These are phyloP conservation scores for Ophiosphaerella herpotricha DNA, from an alignment of 2,329 filamentous ascomycete genomes.

Conservation along the genomic window DNA sequence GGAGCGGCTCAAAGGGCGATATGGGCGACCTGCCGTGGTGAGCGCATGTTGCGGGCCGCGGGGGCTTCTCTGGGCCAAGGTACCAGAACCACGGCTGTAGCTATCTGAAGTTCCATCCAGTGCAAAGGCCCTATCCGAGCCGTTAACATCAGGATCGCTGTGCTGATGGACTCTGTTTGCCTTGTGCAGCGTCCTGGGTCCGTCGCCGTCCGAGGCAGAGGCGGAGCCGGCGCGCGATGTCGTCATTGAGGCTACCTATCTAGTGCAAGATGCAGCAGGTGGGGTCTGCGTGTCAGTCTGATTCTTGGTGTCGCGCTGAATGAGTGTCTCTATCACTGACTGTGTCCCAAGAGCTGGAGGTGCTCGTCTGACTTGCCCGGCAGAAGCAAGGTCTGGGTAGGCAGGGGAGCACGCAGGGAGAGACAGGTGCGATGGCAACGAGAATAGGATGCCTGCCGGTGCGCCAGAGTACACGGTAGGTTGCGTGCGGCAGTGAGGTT, in stretches of 20 bases:
- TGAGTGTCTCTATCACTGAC: conserved; percentile 45
- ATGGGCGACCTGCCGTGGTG: conserved; percentile 13
- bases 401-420: conserved; percentile 32
- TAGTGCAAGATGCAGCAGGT: conserved; percentile 12
- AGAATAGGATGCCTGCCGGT: neutral
- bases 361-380: conserved; percentile 27
- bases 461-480: conserved; percentile 1
- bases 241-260: conserved; percentile 20
- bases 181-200: conserved; percentile 35
- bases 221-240: conserved; percentile 33
- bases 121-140: conserved; percentile 37
- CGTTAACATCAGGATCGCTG: conserved; percentile 41
- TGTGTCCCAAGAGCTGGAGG: conserved; percentile 36
- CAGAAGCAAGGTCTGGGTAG: conserved; percentile 23
- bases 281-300: conserved; percentile 35
- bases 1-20: conserved; percentile 35
- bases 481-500: conserved; percentile 9
- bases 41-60: neutral
- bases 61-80: neutral
- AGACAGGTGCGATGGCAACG: conserved; percentile 28
- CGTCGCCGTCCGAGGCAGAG: conserved; percentile 39
- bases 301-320: conserved; percentile 30
- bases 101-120: conserved; percentile 33
- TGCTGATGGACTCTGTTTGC: conserved; percentile 40
- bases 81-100: conserved; percentile 13